Conservation (phyloP, 2,329 filamentous ascomycete genomes). For the Calonectria pteridis region DNA sequence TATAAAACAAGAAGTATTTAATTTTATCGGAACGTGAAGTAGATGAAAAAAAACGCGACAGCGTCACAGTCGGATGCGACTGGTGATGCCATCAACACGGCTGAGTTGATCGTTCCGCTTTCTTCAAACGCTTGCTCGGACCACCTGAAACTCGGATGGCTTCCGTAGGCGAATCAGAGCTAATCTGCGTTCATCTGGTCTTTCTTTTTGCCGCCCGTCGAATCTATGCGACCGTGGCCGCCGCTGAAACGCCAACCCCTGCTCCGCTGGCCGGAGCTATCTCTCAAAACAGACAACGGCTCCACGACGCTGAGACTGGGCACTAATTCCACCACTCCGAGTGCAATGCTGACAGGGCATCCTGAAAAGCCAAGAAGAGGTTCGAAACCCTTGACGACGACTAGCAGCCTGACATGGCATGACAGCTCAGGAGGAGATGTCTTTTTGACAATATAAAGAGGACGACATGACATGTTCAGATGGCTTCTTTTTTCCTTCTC, state of each 20-base stretch:
- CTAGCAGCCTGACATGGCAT: background rate
- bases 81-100: background rate
- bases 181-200: constrained; percentile 15
- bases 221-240: constrained; percentile 11
- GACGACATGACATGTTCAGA: background rate
- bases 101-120: constrained; percentile 2
- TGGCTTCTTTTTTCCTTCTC: constrained; percentile 13
- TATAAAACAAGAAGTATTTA: background rate
- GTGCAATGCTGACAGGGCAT: constrained; percentile 12
- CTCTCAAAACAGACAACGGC: constrained; percentile 27
- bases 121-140: background rate
- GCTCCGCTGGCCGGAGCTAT: constrained; percentile 25
- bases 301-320: constrained; percentile 39
- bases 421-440: background rate
- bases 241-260: constrained; percentile 25
- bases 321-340: constrained; percentile 40
- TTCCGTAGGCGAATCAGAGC: constrained; percentile 12
- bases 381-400: background rate
- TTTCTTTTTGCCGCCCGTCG: constrained; percentile 31
- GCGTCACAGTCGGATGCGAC: background rate
- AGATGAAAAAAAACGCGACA: background rate
- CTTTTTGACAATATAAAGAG: constrained; percentile 29
- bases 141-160: constrained; percentile 26
- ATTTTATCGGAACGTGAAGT: background rate
- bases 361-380: constrained; percentile 21